These are phyloP conservation scores for Cynara cardunculus DNA, from an alignment of 129 eudicot genomes.

Conservation along the genomic window DNA sequence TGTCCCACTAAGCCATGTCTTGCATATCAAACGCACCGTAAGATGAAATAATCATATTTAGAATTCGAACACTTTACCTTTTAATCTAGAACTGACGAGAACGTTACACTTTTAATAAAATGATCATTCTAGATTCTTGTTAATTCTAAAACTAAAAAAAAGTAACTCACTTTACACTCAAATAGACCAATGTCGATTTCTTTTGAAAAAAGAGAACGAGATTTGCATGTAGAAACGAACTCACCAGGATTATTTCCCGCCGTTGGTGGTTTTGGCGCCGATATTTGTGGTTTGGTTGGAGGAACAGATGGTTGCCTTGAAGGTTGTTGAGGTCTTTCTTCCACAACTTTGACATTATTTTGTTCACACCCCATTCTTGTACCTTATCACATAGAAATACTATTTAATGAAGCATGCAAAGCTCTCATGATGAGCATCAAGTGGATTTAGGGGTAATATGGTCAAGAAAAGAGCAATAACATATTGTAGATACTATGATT, in stretches of 20 bases:
- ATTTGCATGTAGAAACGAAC: not conserved
- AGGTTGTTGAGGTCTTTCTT: conserved; percentile 45
- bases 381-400: conserved; percentile 21
- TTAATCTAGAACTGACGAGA: not conserved
- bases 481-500: not conserved
- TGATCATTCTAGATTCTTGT: conserved; percentile 2
- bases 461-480: not conserved
- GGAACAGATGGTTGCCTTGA: conserved; percentile 42
- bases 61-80: not conserved
- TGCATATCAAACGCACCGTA: too few species aligned
- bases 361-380: conserved; percentile 28
- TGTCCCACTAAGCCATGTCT: too few species aligned
- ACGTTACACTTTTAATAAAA: not conserved
- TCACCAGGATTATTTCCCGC: conserved; percentile 32
- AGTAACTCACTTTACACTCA: not conserved
- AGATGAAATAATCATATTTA: too few species aligned
- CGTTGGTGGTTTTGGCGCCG: conserved; percentile 25
- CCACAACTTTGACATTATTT: conserved; percentile 24
- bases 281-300: conserved; percentile 27
- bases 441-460: not conserved
- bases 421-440: not conserved
- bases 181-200: not conserved
- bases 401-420: not conserved
- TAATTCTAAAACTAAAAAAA: not conserved
- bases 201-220: not conserved